Evolutionary conservation across 1,284 basidiomycete species (phyloP).

Genomic region (Trichosporon asahii): DNA sequence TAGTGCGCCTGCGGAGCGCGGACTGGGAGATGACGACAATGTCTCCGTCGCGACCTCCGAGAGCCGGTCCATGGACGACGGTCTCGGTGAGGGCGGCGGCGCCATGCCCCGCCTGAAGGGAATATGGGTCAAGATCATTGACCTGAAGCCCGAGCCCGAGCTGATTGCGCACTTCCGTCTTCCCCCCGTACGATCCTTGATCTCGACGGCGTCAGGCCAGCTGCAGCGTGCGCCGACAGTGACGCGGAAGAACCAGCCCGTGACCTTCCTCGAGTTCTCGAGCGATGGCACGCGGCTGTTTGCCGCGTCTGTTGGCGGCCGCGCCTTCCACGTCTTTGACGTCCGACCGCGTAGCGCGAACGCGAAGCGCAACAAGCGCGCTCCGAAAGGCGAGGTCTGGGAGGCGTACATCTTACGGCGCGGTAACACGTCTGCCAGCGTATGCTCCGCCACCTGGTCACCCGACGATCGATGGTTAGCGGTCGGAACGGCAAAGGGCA

Average conservation of each 20-base stretch:
- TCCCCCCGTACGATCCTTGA: constrained; percentile 26
- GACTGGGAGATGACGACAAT: constrained; percentile 26
- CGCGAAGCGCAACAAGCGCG: background rate
- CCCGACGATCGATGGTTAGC: constrained; percentile 68
- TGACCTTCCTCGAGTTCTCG: constrained; percentile 61
- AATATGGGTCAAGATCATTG: constrained; percentile 46
- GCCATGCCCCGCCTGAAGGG: constrained; percentile 16
- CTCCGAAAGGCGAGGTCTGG: constrained; percentile 53
- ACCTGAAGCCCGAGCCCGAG: constrained; percentile 26
- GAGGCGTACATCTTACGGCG: constrained; percentile 68
- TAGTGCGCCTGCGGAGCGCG: constrained; percentile 38
- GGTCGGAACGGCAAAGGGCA: constrained; percentile 58
- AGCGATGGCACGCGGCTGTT: constrained; percentile 61
- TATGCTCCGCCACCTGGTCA: constrained; percentile 59
- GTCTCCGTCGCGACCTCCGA: constrained; percentile 4
- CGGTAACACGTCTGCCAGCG: constrained; percentile 65
- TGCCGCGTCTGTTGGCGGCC: constrained; percentile 62
- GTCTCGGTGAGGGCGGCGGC: background rate
- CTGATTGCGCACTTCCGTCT: constrained; percentile 46
- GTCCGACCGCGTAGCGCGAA: constrained; percentile 34
- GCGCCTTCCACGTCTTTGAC: constrained; percentile 60
- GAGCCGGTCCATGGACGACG: constrained; percentile 21
- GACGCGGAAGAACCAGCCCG: constrained; percentile 48
- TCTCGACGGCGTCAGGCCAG: constrained; percentile 13
- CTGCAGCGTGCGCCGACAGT: background rate